Percentiles rank a stretch among this genome's conserved stretches.
Evolutionary conservation across 2,329 filamentous ascomycete species (phyloP).

Genomic region (Cladophialophora bantiana): DNA sequence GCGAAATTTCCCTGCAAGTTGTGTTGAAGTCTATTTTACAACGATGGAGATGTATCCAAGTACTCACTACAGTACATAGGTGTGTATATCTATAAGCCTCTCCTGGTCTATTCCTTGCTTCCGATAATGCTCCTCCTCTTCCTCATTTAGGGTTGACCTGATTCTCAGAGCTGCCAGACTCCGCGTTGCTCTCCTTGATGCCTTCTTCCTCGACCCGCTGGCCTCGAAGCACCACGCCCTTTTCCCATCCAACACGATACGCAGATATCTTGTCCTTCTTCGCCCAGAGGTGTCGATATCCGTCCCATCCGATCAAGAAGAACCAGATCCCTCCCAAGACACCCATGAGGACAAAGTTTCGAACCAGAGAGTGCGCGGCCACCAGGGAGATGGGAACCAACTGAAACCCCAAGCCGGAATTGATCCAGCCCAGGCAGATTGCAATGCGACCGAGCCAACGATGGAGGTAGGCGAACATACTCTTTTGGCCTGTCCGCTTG

Average conservation of each 20-base stretch:
- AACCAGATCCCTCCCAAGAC: conserved; percentile 27
- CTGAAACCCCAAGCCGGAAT: conserved; percentile 61
- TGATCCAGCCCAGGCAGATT: conserved; percentile 62
- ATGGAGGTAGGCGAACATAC: conserved; percentile 54
- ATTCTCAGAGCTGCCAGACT: background rate
- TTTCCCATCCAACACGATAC: conserved; percentile 19
- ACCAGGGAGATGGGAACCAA: conserved; percentile 47
- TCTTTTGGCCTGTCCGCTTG: conserved; percentile 50
- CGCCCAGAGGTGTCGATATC: conserved; percentile 17
- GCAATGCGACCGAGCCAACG: conserved; percentile 62
- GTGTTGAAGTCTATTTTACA: background rate
- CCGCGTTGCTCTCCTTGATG: background rate
- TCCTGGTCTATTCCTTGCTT: background rate
- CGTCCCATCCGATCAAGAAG: conserved; percentile 19
- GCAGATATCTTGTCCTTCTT: conserved; percentile 22
- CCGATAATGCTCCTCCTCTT: too few species aligned
- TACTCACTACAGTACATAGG: background rate
- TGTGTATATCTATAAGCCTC: background rate
- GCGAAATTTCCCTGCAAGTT: too few species aligned
- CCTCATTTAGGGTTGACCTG: background rate
- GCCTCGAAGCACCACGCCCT: conserved; percentile 8
- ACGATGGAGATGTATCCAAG: background rate
- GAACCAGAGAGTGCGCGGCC: conserved; percentile 14
- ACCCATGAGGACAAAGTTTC: conserved; percentile 29
- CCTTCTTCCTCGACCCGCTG: background rate